Percentiles rank a stretch among this genome's conserved stretches.
Conservation (phyloP, 1,284 basidiomycete genomes). For the Thelephora terrestris region DNA sequence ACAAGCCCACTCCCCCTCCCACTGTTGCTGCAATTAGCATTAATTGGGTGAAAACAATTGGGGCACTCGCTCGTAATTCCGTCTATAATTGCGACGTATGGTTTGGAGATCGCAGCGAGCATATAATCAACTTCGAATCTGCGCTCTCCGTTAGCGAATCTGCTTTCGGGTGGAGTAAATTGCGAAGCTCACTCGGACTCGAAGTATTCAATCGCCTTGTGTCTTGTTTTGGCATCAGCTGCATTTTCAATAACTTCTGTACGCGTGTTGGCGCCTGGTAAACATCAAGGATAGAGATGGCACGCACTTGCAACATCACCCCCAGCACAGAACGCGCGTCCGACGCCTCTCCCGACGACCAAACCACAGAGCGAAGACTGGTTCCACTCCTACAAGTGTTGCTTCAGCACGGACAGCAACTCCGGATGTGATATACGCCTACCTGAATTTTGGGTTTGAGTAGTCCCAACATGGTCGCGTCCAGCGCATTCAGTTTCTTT, state of each 20-base stretch:
- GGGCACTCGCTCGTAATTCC: constrained; percentile 75
- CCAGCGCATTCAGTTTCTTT: constrained; percentile 79
- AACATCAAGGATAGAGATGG: constrained; percentile 6
- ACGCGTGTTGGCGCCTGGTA: constrained; percentile 3
- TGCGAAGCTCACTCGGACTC: constrained; percentile 62
- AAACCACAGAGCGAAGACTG: constrained; percentile 64
- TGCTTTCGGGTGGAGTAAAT: not conserved
- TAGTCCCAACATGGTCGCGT: constrained; percentile 72
- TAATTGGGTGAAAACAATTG: constrained; percentile 3
- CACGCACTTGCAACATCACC: constrained; percentile 83
- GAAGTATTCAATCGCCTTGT: constrained; percentile 77
- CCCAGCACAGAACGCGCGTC: constrained; percentile 87
- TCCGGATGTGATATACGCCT: constrained; percentile 11
- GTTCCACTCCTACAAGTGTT: constrained; percentile 61
- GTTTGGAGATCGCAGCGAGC: constrained; percentile 72
- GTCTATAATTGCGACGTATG: constrained; percentile 86
- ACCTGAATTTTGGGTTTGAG: constrained; percentile 72
- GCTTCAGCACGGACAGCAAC: not conserved
- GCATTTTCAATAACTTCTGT: constrained; percentile 50
- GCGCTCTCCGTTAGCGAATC: constrained; percentile 3
- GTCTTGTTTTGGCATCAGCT: constrained; percentile 37
- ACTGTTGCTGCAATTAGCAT: constrained; percentile 38
- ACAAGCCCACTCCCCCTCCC: constrained; percentile 93
- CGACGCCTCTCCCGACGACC: constrained; percentile 71
- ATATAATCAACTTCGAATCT: constrained; percentile 88